A percentile compares a stretch with the other conserved stretches of the same genome.
These are phyloP conservation scores for Bombardia bombarda DNA, from an alignment of 495 filamentous ascomycete genomes.

Conservation along the genomic window DNA sequence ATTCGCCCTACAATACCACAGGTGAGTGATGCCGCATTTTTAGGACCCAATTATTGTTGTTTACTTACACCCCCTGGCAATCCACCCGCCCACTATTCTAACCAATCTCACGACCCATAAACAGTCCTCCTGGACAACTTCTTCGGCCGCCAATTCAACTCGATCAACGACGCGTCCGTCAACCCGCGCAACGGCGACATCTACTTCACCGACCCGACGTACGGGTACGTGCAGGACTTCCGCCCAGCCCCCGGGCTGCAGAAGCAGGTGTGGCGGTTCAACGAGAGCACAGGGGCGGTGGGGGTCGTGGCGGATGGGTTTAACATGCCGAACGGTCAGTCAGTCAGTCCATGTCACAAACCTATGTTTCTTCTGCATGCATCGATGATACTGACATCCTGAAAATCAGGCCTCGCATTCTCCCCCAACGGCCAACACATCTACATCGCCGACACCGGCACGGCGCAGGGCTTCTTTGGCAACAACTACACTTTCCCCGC, in stretches of 20 bases:
- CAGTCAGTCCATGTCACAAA: too few species aligned
- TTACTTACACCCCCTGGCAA: not conserved
- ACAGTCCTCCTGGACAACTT: conserved; percentile 39
- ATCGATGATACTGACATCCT: too few species aligned
- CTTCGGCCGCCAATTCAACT: conserved; percentile 52
- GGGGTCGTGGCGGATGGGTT: conserved; percentile 48
- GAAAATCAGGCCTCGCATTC: conserved; percentile 48
- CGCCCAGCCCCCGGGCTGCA: conserved; percentile 41
- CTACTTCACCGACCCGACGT: conserved; percentile 56
- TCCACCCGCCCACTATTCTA: not conserved
- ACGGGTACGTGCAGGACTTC: conserved; percentile 50
- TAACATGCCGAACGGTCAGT: conserved; percentile 41
- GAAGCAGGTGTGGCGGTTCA: conserved; percentile 48
- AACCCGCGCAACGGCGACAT: conserved; percentile 41
- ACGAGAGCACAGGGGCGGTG: conserved; percentile 35
- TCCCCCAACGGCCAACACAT: conserved; percentile 40
- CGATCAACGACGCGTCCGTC: conserved; percentile 49
- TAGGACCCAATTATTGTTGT: not conserved
- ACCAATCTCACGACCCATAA: not conserved
- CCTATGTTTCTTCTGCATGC: too few species aligned
- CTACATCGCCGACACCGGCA: conserved; percentile 49
- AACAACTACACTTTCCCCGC: conserved; percentile 21
- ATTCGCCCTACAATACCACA: conserved; percentile 39
- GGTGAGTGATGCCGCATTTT: conserved; percentile 14
- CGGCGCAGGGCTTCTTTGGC: conserved; percentile 32